Percentiles rank a stretch among this genome's conserved stretches.
Evolutionary conservation across 2,329 filamentous ascomycete species (phyloP).

Genomic region (Elsinoe perseae): DNA sequence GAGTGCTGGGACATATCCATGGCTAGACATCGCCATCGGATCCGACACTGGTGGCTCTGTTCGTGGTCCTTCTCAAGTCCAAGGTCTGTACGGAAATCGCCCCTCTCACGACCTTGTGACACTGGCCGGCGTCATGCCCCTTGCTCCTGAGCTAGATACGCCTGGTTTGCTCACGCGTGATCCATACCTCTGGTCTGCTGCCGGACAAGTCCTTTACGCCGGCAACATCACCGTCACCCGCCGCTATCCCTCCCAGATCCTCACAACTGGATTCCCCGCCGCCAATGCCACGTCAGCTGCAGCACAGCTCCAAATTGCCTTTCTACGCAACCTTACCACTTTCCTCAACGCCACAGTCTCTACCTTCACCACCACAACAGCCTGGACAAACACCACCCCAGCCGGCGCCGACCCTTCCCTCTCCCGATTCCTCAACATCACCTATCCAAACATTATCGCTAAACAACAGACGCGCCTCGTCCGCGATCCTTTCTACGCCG

Average conservation of each 20-base stretch:
- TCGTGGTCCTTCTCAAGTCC: conserved; percentile 40
- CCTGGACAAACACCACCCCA: conserved; percentile 32
- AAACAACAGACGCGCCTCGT: conserved; percentile 42
- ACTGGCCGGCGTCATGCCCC: conserved; percentile 43
- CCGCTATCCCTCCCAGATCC: conserved; percentile 37
- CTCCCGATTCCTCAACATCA: conserved; percentile 34
- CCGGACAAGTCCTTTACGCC: conserved; percentile 39
- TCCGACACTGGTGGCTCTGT: conserved; percentile 46
- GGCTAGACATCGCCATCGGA: conserved; percentile 45
- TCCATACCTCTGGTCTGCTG: conserved; percentile 37
- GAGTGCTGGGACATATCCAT: conserved; percentile 39
- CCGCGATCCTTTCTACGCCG: conserved; percentile 42
- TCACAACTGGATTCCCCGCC: conserved; percentile 38
- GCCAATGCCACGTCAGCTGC: conserved; percentile 29
- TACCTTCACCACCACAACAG: conserved; percentile 31
- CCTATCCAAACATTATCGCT: conserved; percentile 42
- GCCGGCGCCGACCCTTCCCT: conserved; percentile 28
- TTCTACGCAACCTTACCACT: conserved; percentile 36
- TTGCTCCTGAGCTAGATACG: conserved; percentile 43
- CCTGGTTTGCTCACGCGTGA: conserved; percentile 41
- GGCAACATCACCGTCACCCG: conserved; percentile 38
- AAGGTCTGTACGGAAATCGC: conserved; percentile 46
- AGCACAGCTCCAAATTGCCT: conserved; percentile 36
- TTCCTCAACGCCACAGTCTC: conserved; percentile 37
- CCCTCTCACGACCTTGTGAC: conserved; percentile 42